phyloP scores from a whole-genome alignment of 352 stramenopile genomes.

The Pythium brachiatum region DNA sequence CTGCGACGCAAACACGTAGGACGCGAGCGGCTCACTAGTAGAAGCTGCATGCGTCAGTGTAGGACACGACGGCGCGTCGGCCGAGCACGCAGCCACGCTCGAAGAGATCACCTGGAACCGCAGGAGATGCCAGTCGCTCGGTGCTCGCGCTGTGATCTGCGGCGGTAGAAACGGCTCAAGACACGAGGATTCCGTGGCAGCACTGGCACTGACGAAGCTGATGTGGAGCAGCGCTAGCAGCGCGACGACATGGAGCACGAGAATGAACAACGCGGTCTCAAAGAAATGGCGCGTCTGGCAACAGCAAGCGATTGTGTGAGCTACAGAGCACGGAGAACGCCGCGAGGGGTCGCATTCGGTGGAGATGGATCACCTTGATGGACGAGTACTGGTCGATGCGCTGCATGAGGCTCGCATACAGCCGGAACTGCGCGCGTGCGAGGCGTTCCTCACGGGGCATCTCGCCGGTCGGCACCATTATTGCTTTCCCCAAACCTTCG shows the following conservation, averaged over 20 bases:
- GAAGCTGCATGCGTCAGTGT: background rate
- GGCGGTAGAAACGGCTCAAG: slow-evolving; percentile 29
- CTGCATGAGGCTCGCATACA: slow-evolving; percentile 49
- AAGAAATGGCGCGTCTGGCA: slow-evolving; percentile 33
- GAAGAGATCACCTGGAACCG: slow-evolving; percentile 12
- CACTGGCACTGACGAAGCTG: slow-evolving; percentile 42
- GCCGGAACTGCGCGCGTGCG: slow-evolving; percentile 57
- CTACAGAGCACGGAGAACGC: background rate
- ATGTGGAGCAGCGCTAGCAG: slow-evolving; percentile 50
- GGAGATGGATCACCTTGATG: slow-evolving; percentile 29
- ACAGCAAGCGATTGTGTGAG: background rate
- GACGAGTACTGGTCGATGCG: slow-evolving; percentile 42
- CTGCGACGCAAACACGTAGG: slow-evolving; percentile 69
- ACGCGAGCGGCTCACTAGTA: slow-evolving; percentile 9
- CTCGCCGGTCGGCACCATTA: background rate
- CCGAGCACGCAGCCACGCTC: background rate
- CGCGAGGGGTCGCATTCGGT: background rate
- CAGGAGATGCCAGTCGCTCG: slow-evolving; percentile 10
- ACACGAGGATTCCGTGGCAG: slow-evolving; percentile 27
- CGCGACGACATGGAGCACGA: slow-evolving; percentile 45
- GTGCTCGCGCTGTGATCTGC: slow-evolving; percentile 4
- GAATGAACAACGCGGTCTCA: slow-evolving; percentile 62
- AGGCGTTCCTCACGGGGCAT: slow-evolving; percentile 12
- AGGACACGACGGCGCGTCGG: background rate
- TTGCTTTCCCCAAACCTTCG: background rate